Evolutionary conservation across 2,329 filamentous ascomycete genomes (phyloP), one percentile per base, ranked within the genome.

Genomic region (Coniochaeta ligniaria): DNA sequence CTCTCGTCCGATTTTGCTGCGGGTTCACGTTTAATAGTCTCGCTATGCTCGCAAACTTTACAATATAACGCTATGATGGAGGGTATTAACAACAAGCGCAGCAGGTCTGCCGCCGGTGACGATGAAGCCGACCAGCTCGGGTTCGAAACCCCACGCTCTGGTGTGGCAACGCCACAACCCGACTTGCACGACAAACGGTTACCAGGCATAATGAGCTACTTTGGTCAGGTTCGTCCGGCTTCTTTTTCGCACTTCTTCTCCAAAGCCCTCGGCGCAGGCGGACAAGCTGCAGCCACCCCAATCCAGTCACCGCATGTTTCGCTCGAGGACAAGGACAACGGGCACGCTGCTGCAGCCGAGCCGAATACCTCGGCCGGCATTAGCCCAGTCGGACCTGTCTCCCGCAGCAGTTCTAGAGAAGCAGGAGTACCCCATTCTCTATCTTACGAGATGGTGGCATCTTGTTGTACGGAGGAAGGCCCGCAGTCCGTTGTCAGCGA

Each of bases 221-320:
- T 98, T 84, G 90, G 89, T 81, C 95, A 99, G 94, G 95, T 99
- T 96, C 88, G 95, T 97, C 84, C 85, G 83, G 86, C 84, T 81
- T 86, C 87, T 87, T 83, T 84, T 83, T 76, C 80, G 67, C 72
- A 74, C 73, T 75, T 74, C 69, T 73, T 73, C 67, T 74, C 72
- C 68, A 69, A 72, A 67, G 70, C 70, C 62, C 74, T 73, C 68
- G 70, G 71, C 70, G 72, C 69, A 65, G 69, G 72, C 73, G 69
- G 74, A 74, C 68, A 74, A 71, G 69, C 71, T 69, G 72, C 73
- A 66, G 68, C 73, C 68, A 68, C 68, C 63, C 67, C 70, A 62
- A 70, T 73, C 68, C 68, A 67, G 63, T 67, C 70, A 62, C 71
- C 69, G 50, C 60, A 65, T 56, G 59, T 64, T 52, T 60, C 67